Conservation (phyloP, 208 protist species). For the Angomonas deanei region DNA sequence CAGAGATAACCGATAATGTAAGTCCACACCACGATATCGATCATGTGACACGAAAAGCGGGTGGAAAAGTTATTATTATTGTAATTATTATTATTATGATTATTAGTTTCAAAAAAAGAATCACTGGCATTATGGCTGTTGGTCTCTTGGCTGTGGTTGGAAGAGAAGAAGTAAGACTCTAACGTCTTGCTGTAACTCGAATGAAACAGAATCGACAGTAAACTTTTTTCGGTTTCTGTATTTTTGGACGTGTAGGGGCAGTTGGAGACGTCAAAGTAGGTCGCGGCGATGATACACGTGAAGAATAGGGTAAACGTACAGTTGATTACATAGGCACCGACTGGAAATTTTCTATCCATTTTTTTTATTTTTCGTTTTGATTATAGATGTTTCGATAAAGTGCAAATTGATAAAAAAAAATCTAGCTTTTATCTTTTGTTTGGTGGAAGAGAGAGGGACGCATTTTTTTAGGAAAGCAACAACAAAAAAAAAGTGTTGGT, state of each 20-base stretch:
- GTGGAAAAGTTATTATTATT: conserved; percentile 7
- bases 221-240: background rate
- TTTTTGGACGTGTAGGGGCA: conserved; percentile 40
- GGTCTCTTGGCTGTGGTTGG: background rate
- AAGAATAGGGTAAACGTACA: conserved; percentile 51
- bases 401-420: conserved; percentile 9
- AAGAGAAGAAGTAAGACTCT: background rate
- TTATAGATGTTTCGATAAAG: no score
- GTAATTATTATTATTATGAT: background rate
- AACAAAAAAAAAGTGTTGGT: no score
- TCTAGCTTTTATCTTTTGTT: background rate
- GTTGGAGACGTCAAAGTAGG: conserved; percentile 58
- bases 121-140: conserved; percentile 3
- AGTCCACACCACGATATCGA: conserved; percentile 57
- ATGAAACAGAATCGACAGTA: background rate
- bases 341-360: conserved; percentile 27
- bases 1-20: conserved; percentile 43
- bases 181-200: background rate
- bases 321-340: conserved; percentile 41
- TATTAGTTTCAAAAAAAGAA: conserved; percentile 17
- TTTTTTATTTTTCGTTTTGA: conserved; percentile 6
- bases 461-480: background rate
- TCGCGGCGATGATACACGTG: conserved; percentile 33
- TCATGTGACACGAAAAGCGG: conserved; percentile 50
- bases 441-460: background rate